Evolutionary conservation across 164 flowering plant species (phyloP), one percentile per base, ranked within the genome.

Genomic region (Houttuynia cordata): DNA sequence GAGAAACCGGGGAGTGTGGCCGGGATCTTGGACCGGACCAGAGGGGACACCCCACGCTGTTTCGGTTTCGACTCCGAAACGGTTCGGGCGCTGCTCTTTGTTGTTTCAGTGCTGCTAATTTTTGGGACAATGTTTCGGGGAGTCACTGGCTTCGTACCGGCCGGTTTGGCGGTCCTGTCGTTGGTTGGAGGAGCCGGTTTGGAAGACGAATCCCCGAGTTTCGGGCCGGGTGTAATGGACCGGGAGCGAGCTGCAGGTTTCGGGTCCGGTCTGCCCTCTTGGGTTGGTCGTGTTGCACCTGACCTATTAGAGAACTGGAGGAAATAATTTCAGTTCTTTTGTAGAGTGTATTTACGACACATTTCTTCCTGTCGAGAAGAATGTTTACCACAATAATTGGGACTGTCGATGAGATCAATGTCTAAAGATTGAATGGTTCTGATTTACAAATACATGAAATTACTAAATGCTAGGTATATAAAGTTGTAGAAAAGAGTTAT

Each of bases 11-110:
- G 73, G 34, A 73, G 63, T 40, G 68, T 73, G 24, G 75, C 57
- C 54, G 81, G 67, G 1, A 67, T 62, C 15, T 55, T 70, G n/a
- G 87, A 68, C 61, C 77, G 64, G 23, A 61, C 73, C 1, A 62
- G 40, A 47, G 82, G 81, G 5, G 82, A 78, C 10, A 75, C 68
- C 1, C 75, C 82, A 57, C 77, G 67, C 41, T 71, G 76, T 62
- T n/a, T 71, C 2, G 76, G 75, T 57, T 68, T 71, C 10, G 69
- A 58, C 20, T 68, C 70, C 10, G 69, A 23, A 18, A 52, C 60
- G 52, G 55, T 41, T 9, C 49, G 51, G 56, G 7, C 34, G 24
- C 5, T 10, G n/a, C 19, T 30, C 57, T 59, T 56, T 59, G 54
- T 45, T 37, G 53, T 0, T 24, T 54, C 25, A 47, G 55, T 53